A percentile compares a stretch with the other conserved stretches of the same genome.
phyloP scores from a whole-genome alignment of 306 rosid species.

The Benincasa hispida region DNA sequence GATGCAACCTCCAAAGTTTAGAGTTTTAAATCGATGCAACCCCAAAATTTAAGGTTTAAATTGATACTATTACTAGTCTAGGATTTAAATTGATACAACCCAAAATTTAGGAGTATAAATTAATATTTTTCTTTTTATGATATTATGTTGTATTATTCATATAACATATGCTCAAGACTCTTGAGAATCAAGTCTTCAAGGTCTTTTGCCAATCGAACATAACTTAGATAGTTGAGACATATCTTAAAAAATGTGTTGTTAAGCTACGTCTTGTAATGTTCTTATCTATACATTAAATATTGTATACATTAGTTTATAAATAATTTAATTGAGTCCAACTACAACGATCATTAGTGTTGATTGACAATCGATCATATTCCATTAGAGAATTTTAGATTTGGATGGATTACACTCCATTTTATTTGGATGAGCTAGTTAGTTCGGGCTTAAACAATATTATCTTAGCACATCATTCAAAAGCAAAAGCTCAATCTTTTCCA shows the following conservation, averaged over 20 bases:
- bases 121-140: too few species aligned
- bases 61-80: too few species aligned
- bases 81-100: too few species aligned
- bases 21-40: too few species aligned
- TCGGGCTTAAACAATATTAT: background rate
- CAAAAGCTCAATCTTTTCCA: slow-evolving; percentile 1
- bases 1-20: too few species aligned
- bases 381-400: background rate
- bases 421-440: background rate
- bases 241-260: too few species aligned
- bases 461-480: background rate
- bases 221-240: background rate
- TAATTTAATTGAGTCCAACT: background rate
- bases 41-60: too few species aligned
- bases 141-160: too few species aligned
- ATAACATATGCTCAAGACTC: background rate
- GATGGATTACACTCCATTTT: background rate
- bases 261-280: too few species aligned
- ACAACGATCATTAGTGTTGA: background rate
- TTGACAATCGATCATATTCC: background rate
- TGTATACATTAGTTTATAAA: background rate
- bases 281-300: background rate
- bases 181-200: background rate
- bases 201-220: background rate
- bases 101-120: too few species aligned